These are phyloP conservation scores for Alloteropsis angusta DNA, from an alignment of 202 grass and related monocot species.

Conservation along the genomic window DNA sequence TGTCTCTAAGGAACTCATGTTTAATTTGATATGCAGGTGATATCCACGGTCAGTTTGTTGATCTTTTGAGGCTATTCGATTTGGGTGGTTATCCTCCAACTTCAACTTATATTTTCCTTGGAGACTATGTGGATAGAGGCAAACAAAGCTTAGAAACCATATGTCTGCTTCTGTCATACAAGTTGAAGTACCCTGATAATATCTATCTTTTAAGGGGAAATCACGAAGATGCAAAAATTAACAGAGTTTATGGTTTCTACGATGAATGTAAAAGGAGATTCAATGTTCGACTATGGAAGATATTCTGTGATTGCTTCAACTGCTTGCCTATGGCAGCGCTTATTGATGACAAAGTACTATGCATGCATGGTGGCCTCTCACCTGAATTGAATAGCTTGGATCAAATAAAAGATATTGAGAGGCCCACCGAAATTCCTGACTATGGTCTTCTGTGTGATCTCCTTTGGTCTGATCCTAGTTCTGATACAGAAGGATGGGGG, in stretches of 20 bases:
- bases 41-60: constrained; percentile 81
- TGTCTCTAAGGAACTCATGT: neutral
- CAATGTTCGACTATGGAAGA: constrained; percentile 86
- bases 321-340: constrained; percentile 76
- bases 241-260: constrained; percentile 88
- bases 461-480: constrained; percentile 82
- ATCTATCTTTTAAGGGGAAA: constrained; percentile 77
- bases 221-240: constrained; percentile 92
- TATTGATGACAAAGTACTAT: constrained; percentile 74
- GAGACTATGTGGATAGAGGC: constrained; percentile 88
- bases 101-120: constrained; percentile 88
- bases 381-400: constrained; percentile 74
- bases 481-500: constrained; percentile 54
- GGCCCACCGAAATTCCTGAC: constrained; percentile 79
- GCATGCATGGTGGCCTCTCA: constrained; percentile 90
- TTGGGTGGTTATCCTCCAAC: constrained; percentile 75
- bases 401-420: constrained; percentile 68
- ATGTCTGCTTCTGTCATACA: constrained; percentile 79
- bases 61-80: constrained; percentile 77
- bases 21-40: constrained; percentile 46
- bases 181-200: constrained; percentile 83
- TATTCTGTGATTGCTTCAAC: constrained; percentile 92
- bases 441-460: constrained; percentile 83
- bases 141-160: constrained; percentile 92
- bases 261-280: constrained; percentile 93